Evolutionary conservation across 495 filamentous ascomycete species (phyloP), one percentile per base, ranked within the genome.

Genomic region (Talaromyces thailandensis): DNA sequence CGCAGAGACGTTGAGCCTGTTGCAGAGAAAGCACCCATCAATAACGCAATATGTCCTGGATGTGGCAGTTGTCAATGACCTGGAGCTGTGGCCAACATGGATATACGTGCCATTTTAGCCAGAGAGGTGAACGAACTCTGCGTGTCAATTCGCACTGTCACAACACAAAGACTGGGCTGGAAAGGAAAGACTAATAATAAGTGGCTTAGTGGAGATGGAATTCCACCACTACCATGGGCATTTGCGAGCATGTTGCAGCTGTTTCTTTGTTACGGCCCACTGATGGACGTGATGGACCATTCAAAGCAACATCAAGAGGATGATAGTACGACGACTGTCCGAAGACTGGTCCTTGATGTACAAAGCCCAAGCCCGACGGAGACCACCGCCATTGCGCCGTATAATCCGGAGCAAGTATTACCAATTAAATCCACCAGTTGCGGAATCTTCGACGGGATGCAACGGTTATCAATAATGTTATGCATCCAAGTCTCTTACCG

Each of bases 81-180:
- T 23, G 4, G 56, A 58, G 29, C 56, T 58, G 18, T 58, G 56
- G 56, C 56, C 56, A 16, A 58, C 56, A 23, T 58, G 29, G 56
- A 31, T 58, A 0, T 58, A 29, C 9, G 56, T 58, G 18, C 56
- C 56, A 23, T 23, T 35, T n/a, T 58, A 31, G 56, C 56, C 12
- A 58, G 18, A 29, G 29, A 40, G 8, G 25, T 58, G 18, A n/a
- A 58, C 29, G n/a, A 29, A 58, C 9, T 58, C 25, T 24, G 23
- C 45, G 45, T 50, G 45, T 24, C 21, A 18, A 24, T 21, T n/a
- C 45, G 45, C n/a, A 50, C 45, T 50, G 11, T 50, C 6, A 50
- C 45, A 50, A 50, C 45, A 50, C 45, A 50, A 50, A 50, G n/a
- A 18, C 45, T 50, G 21, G 45, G 45, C 45, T 50, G 45, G 45